phyloP scores from a whole-genome alignment of 371 early-diverging fungal species.

The Batkoa obscura region DNA sequence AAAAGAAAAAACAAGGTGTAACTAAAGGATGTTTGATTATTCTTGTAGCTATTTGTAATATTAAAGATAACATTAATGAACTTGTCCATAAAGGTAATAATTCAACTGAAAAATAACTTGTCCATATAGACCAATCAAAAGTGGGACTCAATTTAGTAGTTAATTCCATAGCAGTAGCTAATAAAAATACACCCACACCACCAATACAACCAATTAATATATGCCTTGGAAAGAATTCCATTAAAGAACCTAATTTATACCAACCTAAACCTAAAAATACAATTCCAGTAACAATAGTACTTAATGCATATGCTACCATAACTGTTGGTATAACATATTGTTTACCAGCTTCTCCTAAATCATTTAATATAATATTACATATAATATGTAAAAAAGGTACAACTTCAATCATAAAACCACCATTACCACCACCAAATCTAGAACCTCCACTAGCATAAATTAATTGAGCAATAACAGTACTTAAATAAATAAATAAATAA shows the following conservation, averaged over 20 bases:
- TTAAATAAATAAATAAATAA: no score
- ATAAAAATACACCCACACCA: constrained; percentile 84
- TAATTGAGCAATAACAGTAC: constrained; percentile 65
- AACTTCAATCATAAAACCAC: constrained; percentile 90
- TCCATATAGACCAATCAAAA: constrained; percentile 27
- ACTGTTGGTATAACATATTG: constrained; percentile 67
- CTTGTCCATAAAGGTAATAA: constrained; percentile 59
- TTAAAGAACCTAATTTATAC: constrained; percentile 55
- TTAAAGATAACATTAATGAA: constrained; percentile 44
- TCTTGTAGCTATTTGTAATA: constrained; percentile 30
- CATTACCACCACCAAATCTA: constrained; percentile 76
- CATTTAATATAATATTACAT: constrained; percentile 40
- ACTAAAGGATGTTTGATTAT: constrained; percentile 42
- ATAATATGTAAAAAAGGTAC: constrained; percentile 85
- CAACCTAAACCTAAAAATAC: constrained; percentile 72
- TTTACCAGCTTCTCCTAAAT: constrained; percentile 31
- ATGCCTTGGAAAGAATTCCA: constrained; percentile 88
- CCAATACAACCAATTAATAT: constrained; percentile 91
- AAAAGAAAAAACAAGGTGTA: constrained; percentile 69
- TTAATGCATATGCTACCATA: constrained; percentile 68
- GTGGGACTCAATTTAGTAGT: constrained; percentile 39
- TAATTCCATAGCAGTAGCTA: constrained; percentile 82
- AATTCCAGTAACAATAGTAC: constrained; percentile 68
- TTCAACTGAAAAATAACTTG: constrained; percentile 28
- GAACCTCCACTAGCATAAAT: constrained; percentile 70